Evolutionary conservation across 2,329 filamentous ascomycete species (phyloP).

Genomic region (Ophiosphaerella narmari): DNA sequence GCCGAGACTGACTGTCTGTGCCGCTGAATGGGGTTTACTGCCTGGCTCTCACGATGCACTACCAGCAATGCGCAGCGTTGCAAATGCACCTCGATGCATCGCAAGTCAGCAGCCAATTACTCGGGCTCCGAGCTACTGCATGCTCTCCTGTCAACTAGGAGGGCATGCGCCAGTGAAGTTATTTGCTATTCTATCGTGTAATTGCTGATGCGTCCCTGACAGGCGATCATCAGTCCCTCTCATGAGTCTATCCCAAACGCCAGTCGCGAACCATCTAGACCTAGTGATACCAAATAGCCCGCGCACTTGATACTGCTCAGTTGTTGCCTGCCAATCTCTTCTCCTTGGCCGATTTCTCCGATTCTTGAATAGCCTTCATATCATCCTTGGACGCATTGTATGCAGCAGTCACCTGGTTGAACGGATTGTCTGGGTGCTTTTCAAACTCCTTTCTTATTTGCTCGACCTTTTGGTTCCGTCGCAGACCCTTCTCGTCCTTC

Average conservation of each 20-base stretch:
- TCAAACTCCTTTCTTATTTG: slow-evolving; percentile 90
- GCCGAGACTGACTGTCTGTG: too few relatives aligned
- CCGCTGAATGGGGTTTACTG: too few relatives aligned
- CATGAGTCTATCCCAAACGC: slow-evolving; percentile 21
- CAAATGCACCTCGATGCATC: too few relatives aligned
- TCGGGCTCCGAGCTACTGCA: too few relatives aligned
- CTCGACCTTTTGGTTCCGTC: slow-evolving; percentile 83
- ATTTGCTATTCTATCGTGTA: not conserved
- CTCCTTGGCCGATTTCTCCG: slow-evolving; percentile 78
- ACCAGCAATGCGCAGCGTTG: too few relatives aligned
- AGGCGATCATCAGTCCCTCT: not conserved
- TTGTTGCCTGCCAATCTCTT: slow-evolving; percentile 57
- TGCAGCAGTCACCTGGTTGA: slow-evolving; percentile 78
- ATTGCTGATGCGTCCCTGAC: not conserved
- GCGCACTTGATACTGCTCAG: slow-evolving; percentile 6
- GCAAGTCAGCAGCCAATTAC: too few relatives aligned
- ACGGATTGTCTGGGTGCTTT: slow-evolving; percentile 91
- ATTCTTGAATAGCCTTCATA: slow-evolving; percentile 65
- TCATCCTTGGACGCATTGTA: slow-evolving; percentile 85
- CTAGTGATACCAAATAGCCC: not conserved
- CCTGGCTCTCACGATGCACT: too few relatives aligned
- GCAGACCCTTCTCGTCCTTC: slow-evolving; percentile 79
- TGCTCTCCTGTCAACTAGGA: not conserved
- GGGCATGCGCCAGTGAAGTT: not conserved
- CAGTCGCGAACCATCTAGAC: slow-evolving; percentile 10